Evolutionary conservation across 495 filamentous ascomycete genomes (phyloP), one percentile per base, ranked within the genome.

Genomic region (Daldinia bambusicola): DNA sequence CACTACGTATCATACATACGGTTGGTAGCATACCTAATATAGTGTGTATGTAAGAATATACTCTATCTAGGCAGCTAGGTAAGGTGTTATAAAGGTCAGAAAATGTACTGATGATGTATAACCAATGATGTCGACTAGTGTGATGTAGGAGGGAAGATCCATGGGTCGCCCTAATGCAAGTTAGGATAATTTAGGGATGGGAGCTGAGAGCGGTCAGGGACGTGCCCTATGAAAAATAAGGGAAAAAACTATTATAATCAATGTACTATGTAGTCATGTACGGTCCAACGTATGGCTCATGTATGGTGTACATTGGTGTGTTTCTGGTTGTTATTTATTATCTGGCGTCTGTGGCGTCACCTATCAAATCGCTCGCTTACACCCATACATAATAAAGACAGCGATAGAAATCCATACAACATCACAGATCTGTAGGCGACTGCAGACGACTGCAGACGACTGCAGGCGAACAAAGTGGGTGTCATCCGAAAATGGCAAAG

Each of bases 281-380:
- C 9, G 34, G 34, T 36, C 26, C 26, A 26, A 26, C 3, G 26
- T 26, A 26, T 3, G 26, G 26, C 3, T 1, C 26, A 26, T 26
- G 34, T 36, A 36, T 36, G 34, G 34, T 36, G 34, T 48, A 48
- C 34, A 36, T 36, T 36, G 34, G 34, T 36, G 34, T 36, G 7
- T 6, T 20, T 48, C n/a, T 45, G 8, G 38, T 58, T 26, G 3
- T 26, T 26, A 7, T 6, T 10, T 32, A 36, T 56, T 56, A 56
- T 20, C 32, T 56, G 61, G 66, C 70, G 50, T 66, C 51, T 61
- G 70, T 65, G 66, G 51, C 70, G 70, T 69, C 61, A 59, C 70
- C 66, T 73, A 73, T 73, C 48, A 68, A 65, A 68, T 61, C 6
- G 34, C 31, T 34, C 10, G 18, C 37, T 43, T 6, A 40, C 26